Base-by-base conservation (phyloP, 805 yeast species). In the Cyberlindnera mrakii region DNA sequence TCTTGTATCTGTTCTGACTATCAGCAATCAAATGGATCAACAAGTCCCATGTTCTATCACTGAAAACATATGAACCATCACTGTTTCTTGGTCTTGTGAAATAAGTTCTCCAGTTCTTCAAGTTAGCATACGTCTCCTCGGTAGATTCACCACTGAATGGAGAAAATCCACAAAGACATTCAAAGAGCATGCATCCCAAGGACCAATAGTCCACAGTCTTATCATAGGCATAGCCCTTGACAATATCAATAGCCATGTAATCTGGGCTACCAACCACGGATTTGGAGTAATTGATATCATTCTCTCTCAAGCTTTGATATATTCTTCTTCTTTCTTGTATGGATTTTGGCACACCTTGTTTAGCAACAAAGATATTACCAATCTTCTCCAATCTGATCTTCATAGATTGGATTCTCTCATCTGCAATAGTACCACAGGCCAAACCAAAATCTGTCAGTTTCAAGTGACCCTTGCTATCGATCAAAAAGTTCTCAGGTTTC, bases 201-300 rank as follows among this genome's bases (percentile, higher is more conserved):
- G 98, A 90, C 99, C 99, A 93, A 63, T 93, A 93, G 68, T 93
- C 99, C 45, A 95, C 95, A 14, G 99, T 91, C 62, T 83, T 90
- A 60, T 93, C 96, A 63, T 93, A 93, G 45, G 82, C 80, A 58
- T 84, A 85, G 7, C 99, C 99, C 37, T 54, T 58, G 42, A 93
- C 75, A 11, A 93, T 98, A 64, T 93, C 99, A 40, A 93, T 72
- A 1, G 99, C 99, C 99, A 93, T 93, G 61, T 93, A 93, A 64
- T 93, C 99, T 1, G 99, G 99, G 5, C 96, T 85, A 1, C 99
- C 99, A 14, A 93, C 99, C 53, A 91, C 87, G 1, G 97, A 88
- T 55, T 87, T 86, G 15, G 99, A 98, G 57, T 85, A 83, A 54
- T 85, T 88, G 46, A 86, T 75, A 54, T 89, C 96, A 6, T 62